Evolutionary conservation across 164 flowering plant species (phyloP), one percentile per base, ranked within the genome.

Genomic region (Dillenia turbinata): DNA sequence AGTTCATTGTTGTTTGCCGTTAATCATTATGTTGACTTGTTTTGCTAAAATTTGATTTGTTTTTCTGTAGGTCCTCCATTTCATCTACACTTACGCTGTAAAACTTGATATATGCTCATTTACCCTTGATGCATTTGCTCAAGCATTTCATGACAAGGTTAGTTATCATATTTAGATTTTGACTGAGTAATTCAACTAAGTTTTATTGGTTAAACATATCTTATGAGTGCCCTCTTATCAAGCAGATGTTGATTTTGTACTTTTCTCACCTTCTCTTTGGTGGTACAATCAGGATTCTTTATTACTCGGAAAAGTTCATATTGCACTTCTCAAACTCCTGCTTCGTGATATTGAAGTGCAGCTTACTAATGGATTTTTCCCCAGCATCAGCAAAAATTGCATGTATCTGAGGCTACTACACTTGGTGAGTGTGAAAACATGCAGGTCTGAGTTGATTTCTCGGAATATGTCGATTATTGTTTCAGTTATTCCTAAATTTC

Each of bases 71-170:
- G 88, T 82, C 26, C 80, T 91, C 69, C 91, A 85, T 56, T 91
- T 94, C 57, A 64, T 94, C 53, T 89, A 80, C 72, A 87, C 89
- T 44, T 81, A 85, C 72, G 77, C 95, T 53, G 78, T 60, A 2
- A 56, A 49, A 24, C 44, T 86, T 53, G 78, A 83, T 50, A 53
- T 85, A n/a, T 52, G 69, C 63, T 71, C 86, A 15, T 94, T 94
- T 66, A 94, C 95, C 44, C 72, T 94, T 16, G 96, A 94, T 76
- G 96, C 89, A 79, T 84, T 94, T 79, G 89, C 85, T 60, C 88
- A 81, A 70, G 89, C 97, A 77, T 94, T 94, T 78, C 84, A 79
- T 78, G 92, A 89, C 59, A 85, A 89, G 96, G 99, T 89, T 22
- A 64, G 61, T 62, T 59, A 52, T 71, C 14, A 49, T 64, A 46